Percentiles rank a stretch among this genome's conserved stretches.
Conservation (phyloP, 495 filamentous ascomycete genomes). For the Lepraria neglecta region DNA sequence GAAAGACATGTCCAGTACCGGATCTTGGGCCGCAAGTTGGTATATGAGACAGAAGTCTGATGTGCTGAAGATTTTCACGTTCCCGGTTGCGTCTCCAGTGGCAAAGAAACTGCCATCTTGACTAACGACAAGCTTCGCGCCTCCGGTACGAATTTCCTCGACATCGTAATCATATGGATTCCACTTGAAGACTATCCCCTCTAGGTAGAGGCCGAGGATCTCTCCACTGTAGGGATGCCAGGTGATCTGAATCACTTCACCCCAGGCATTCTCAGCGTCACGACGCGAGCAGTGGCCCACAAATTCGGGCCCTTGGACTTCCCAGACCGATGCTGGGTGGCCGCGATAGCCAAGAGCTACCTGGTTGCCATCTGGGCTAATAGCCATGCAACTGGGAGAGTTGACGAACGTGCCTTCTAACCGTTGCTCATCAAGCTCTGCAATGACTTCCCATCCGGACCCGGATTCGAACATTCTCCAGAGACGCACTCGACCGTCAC, state of each 20-base stretch:
- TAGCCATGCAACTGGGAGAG: constrained; percentile 25
- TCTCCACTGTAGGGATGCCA: constrained; percentile 30
- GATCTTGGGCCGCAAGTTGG: constrained; percentile 24
- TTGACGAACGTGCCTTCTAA: constrained; percentile 29
- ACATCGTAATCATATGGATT: constrained; percentile 26
- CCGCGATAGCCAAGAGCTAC: constrained; percentile 30
- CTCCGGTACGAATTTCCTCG: constrained; percentile 25
- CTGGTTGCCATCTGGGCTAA: constrained; percentile 26
- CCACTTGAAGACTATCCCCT: constrained; percentile 31
- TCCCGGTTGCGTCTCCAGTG: constrained; percentile 28
- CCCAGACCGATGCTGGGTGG: constrained; percentile 31
- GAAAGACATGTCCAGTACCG: constrained; percentile 27
- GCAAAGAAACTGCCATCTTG: constrained; percentile 28
- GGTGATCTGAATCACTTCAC: constrained; percentile 28
- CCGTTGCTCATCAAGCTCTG: constrained; percentile 26
- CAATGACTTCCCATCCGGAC: constrained; percentile 27
- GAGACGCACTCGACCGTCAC: constrained; percentile 25
- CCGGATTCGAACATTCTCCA: too few relatives aligned
- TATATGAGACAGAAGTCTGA: constrained; percentile 27
- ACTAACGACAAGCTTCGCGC: constrained; percentile 26
- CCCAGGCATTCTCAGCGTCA: constrained; percentile 22
- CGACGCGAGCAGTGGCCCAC: constrained; percentile 30
- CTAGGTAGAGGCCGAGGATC: constrained; percentile 30
- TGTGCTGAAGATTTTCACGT: constrained; percentile 26
- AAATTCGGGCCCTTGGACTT: constrained; percentile 27